These are phyloP conservation scores for Xylaria polymorpha DNA, from an alignment of 2,329 filamentous ascomycete genomes.

Conservation along the genomic window DNA sequence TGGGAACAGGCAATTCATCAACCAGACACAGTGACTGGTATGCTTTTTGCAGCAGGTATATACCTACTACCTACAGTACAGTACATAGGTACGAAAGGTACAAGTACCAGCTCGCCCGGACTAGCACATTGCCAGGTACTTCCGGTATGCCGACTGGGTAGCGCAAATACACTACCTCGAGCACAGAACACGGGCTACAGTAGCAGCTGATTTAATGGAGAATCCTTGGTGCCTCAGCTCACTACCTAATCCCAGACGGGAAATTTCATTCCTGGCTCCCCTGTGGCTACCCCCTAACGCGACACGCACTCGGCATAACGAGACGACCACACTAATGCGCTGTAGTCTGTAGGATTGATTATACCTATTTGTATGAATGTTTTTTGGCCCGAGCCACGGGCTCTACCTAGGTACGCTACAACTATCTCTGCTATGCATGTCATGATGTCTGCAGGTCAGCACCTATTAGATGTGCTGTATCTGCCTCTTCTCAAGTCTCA, in stretches of 20 bases:
- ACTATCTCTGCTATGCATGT: background rate
- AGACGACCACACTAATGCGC: slow-evolving; percentile 19
- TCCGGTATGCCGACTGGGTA: background rate
- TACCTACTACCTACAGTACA: too few relatives aligned
- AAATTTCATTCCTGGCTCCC: slow-evolving; percentile 22
- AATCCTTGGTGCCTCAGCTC: slow-evolving; percentile 34
- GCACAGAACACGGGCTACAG: background rate
- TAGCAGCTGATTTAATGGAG: slow-evolving; percentile 27
- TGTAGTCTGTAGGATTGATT: background rate
- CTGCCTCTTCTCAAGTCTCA: background rate
- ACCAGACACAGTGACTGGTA: slow-evolving; percentile 9
- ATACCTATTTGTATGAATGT: too few relatives aligned
- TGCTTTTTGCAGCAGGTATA: slow-evolving; percentile 13
- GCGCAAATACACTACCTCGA: background rate
- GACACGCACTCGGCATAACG: slow-evolving; percentile 10
- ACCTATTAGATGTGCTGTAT: background rate
- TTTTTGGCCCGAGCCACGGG: too few relatives aligned
- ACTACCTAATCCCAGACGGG: slow-evolving; percentile 28
- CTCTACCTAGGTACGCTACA: too few relatives aligned
- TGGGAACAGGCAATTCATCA: slow-evolving; percentile 1
- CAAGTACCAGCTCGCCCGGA: background rate
- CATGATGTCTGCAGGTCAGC: slow-evolving; percentile 11
- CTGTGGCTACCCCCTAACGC: slow-evolving; percentile 8
- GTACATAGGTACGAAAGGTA: too few relatives aligned
- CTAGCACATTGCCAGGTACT: background rate